Base-by-base conservation (phyloP, 2,329 filamentous ascomycete species). In the Cladobotryum mycophilum region DNA sequence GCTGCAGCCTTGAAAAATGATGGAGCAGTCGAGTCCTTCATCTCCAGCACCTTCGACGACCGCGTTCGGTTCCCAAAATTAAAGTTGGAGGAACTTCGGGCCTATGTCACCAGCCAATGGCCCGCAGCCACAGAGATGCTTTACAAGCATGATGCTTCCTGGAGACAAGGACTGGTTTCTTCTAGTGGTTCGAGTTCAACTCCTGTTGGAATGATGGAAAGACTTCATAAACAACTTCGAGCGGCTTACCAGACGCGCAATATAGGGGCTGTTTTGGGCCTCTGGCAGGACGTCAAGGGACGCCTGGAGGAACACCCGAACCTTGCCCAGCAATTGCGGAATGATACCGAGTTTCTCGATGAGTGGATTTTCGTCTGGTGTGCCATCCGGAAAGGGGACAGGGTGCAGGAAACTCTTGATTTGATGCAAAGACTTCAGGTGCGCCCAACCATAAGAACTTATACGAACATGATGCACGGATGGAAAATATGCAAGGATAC, bases 401-500 rank as follows among this genome's bases (percentile, higher is more conserved):
- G 56, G 51, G 47, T 69, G 12, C 63, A 69, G 45, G 65, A 70
- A 47, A 65, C 63, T 4, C 65, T 76, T 58, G 67, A 70, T 33
- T 50, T 69, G 41, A 79, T 79, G 73, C 56, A 62, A 33, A 56
- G 61, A 37, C 55, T 78, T 47, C 80, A 78, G 1, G 62, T 85
- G 30, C 65, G 70, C 50, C 84, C 87, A 13, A 82, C 76, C 6
- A 60, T 85, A 49, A 76, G 72, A 57, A 85, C 87, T 0, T 93
- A 86, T 79, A 85, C 82, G 37, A 71, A 80, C 41, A 86, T 93
- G 78, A 79, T 93, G 57, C 75, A 80, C 50, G 88, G 88, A 1
- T 89, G 84, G 67, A 79, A 78, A 61, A 75, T 73, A 45, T 75
- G 80, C 45, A 74, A 74, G 48, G 82, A 89, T 58, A 56, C 73